Conservation (phyloP, 2,329 filamentous ascomycete species). For the Albophoma yamanashiensis region DNA sequence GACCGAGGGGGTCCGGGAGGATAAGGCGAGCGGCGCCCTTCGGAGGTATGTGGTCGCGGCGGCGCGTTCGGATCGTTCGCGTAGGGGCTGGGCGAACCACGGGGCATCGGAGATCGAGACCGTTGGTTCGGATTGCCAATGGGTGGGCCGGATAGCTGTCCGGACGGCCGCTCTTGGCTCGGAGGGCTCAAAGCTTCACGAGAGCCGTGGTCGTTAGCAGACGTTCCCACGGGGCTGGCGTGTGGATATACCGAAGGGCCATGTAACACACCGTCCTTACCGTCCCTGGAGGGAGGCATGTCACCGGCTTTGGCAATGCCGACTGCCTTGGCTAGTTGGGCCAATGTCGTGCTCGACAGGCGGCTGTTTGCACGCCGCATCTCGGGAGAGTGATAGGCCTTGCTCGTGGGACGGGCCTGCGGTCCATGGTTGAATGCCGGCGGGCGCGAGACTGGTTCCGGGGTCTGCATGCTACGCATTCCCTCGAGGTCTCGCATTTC, state of each 20-base stretch:
- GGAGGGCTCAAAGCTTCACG: conserved; percentile 39
- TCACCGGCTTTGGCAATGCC: conserved; percentile 34
- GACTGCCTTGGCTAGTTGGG: conserved; percentile 65
- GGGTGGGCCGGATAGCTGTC: conserved; percentile 29
- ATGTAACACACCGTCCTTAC: conserved; percentile 20
- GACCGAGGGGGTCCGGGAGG: conserved; percentile 16
- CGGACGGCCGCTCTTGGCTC: conserved; percentile 20
- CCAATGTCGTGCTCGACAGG: conserved; percentile 71
- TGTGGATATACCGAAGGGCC: conserved; percentile 41
- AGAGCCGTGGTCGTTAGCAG: conserved; percentile 43
- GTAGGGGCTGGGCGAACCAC: conserved; percentile 20
- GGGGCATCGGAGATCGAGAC: conserved; percentile 32
- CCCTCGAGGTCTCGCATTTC: conserved; percentile 41
- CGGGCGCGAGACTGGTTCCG: conserved; percentile 66
- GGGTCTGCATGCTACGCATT: conserved; percentile 48
- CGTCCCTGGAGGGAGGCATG: conserved; percentile 16
- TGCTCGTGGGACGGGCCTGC: conserved; percentile 56
- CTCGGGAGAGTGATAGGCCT: conserved; percentile 64
- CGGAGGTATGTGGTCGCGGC: conserved; percentile 18
- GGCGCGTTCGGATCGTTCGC: conserved; percentile 17
- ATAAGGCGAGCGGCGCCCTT: conserved; percentile 19
- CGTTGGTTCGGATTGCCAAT: conserved; percentile 28
- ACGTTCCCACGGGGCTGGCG: conserved; percentile 37
- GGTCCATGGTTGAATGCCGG: conserved; percentile 72
- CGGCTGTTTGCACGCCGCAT: conserved; percentile 72